Evolutionary conservation across 352 stramenopile genomes (phyloP).

Genomic region (Phytophthora brassicae): DNA sequence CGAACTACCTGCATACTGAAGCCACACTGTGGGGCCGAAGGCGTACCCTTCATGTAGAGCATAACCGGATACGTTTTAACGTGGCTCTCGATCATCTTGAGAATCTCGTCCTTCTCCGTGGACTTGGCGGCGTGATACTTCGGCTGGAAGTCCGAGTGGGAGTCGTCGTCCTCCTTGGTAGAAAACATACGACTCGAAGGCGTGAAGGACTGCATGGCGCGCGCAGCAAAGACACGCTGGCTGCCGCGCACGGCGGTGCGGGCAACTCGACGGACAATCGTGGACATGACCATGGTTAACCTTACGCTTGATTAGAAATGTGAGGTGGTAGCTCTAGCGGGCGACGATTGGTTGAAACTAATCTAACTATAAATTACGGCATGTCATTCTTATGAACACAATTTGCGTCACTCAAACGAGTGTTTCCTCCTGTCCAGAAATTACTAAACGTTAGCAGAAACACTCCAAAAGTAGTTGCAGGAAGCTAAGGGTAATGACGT

Average conservation of each 20-base stretch:
- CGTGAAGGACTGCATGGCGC: background rate
- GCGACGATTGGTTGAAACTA: background rate
- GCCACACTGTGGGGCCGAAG: constrained; percentile 95
- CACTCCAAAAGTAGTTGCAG: background rate
- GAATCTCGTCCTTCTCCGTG: constrained; percentile 86
- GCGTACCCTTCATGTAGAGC: constrained; percentile 99
- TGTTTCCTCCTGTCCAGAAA: constrained; percentile 11
- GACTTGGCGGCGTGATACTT: constrained; percentile 85
- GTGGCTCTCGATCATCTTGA: constrained; percentile 90
- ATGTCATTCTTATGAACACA: constrained; percentile 19
- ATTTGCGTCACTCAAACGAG: constrained; percentile 5
- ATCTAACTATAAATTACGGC: background rate
- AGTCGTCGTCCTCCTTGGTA: constrained; percentile 51
- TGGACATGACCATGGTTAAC: too few relatives aligned
- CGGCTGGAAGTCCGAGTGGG: constrained; percentile 90
- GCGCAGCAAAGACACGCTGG: constrained; percentile 16
- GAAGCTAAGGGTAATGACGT: constrained; percentile 32
- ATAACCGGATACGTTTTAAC: constrained; percentile 94
- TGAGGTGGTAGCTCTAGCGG: too few relatives aligned
- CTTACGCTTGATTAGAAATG: constrained; percentile 24
- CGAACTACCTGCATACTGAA: constrained; percentile 97
- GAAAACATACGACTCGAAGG: constrained; percentile 37
- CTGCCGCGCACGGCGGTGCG: constrained; percentile 32
- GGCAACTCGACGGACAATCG: constrained; percentile 37
- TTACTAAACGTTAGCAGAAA: too few relatives aligned